Percentiles rank a stretch among this genome's conserved stretches.
Evolutionary conservation across 2,329 filamentous ascomycete species (phyloP).

Genomic region (Microcyclosporella mali): DNA sequence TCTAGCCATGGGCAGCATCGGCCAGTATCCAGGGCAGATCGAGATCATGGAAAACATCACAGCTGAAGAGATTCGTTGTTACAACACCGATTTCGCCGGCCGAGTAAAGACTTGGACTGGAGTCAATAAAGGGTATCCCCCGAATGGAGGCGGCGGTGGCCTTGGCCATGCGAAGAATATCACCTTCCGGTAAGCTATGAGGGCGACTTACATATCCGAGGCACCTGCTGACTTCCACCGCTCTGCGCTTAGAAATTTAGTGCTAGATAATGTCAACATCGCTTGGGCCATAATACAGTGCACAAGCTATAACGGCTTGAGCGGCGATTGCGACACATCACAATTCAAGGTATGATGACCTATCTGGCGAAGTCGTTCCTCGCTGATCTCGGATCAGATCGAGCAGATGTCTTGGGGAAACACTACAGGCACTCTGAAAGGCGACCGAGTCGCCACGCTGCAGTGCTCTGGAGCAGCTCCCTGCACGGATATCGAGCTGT

Average conservation of each 20-base stretch:
- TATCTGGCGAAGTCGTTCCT: background rate
- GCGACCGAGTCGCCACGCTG: conserved; percentile 21
- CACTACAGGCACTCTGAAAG: conserved; percentile 27
- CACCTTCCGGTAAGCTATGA: too few relatives aligned
- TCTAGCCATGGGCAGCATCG: conserved; percentile 52
- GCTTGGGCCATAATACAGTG: conserved; percentile 29
- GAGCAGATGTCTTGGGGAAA: conserved; percentile 29
- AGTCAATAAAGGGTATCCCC: conserved; percentile 42
- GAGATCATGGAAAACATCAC: conserved; percentile 48
- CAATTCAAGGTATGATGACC: conserved; percentile 29
- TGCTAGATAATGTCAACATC: conserved; percentile 19
- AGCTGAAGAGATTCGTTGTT: conserved; percentile 39
- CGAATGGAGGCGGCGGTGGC: conserved; percentile 55
- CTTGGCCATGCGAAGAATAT: conserved; percentile 40
- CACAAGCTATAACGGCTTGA: conserved; percentile 18
- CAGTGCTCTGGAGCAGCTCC: conserved; percentile 26
- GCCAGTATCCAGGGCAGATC: conserved; percentile 46
- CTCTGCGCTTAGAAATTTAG: conserved; percentile 33
- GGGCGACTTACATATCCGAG: too few relatives aligned
- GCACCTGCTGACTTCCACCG: too few relatives aligned
- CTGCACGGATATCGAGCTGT: conserved; percentile 24
- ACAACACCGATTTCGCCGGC: conserved; percentile 14
- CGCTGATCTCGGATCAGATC: conserved; percentile 24
- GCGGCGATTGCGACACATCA: conserved; percentile 24
- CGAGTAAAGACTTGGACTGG: conserved; percentile 54